Conservation (phyloP, 352 stramenopile genomes). For the Globisporangium perplexum region DNA sequence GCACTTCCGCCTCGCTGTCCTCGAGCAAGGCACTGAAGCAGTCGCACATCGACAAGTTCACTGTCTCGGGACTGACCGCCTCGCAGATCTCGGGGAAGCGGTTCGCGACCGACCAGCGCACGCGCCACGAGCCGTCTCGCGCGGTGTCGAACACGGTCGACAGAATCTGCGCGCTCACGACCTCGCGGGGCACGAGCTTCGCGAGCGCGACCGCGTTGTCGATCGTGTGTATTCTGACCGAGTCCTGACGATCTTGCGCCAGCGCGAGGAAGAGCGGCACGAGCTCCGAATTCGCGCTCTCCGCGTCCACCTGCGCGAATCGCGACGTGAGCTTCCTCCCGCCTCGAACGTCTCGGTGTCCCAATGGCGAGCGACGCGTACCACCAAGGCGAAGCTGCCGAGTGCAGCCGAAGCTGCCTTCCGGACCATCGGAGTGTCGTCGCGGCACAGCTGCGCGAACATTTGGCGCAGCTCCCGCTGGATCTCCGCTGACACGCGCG, state of each 20-base stretch:
- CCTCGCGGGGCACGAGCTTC: slow-evolving; percentile 63
- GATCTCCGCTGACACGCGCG: slow-evolving; percentile 40
- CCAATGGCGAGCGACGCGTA: slow-evolving; percentile 11
- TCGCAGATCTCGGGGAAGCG: slow-evolving; percentile 93
- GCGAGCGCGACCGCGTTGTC: slow-evolving; percentile 96
- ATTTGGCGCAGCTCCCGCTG: slow-evolving; percentile 85
- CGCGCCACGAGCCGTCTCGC: slow-evolving; percentile 96
- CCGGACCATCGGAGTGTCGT: slow-evolving; percentile 98
- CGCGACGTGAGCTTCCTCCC: background rate
- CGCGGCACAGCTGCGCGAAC: slow-evolving; percentile 92
- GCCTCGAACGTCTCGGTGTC: too few species aligned
- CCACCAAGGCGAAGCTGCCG: slow-evolving; percentile 77
- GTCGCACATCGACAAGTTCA: slow-evolving; percentile 70
- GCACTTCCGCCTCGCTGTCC: slow-evolving; percentile 96
- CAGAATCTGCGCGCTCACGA: slow-evolving; percentile 81
- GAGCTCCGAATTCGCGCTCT: slow-evolving; percentile 64
- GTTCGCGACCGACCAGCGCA: slow-evolving; percentile 97
- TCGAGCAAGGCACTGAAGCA: slow-evolving; percentile 94
- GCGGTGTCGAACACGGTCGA: slow-evolving; percentile 90
- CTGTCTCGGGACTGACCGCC: slow-evolving; percentile 70
- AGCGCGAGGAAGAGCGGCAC: slow-evolving; percentile 82
- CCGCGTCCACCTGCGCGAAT: slow-evolving; percentile 43
- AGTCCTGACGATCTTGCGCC: slow-evolving; percentile 93
- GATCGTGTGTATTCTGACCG: slow-evolving; percentile 95
- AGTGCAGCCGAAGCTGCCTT: slow-evolving; percentile 88